Base-by-base conservation (phyloP, 495 filamentous ascomycete genomes). In the Penicillium dipodomyicola region DNA sequence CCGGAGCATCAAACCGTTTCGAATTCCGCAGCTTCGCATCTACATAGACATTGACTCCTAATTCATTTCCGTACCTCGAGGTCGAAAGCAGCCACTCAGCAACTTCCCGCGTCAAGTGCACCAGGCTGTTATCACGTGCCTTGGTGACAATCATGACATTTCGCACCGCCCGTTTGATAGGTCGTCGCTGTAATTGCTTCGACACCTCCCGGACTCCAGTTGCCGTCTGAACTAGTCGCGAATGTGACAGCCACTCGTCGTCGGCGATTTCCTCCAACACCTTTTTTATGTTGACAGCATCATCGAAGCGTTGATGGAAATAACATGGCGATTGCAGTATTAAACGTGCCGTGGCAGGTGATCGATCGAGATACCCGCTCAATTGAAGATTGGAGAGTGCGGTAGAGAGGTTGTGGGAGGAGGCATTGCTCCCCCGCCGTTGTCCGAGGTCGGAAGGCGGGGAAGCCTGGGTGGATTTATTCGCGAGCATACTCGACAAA, bases 91-190 rank as follows among this genome's bases (percentile, higher is more conserved):
- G 77, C 90, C 92, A 98, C 62, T 87, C 82, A 15, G 92, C 76
- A 48, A 98, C 76, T 63, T 96, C 88, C 44, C 91, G 84, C 1
- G 94, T 98, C 64, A 96, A 76, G 57, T 83, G 78, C 12, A 97
- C 90, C 37, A 98, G 77, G 41, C 86, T 82, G 63, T 96, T 96
- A 69, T 98, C 95, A 44, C 90, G 82, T 23, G 95, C 92, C 72
- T 97, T 98, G 55, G 95, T 98, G 29, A 98, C 84, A 61, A 98
- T 92, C 91, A 98, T 96, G 55, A 98, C 83, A 69, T 87, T 96
- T 56, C 82, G 82, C 33, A 97, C 92, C 1, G 89, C 91, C 48
- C 90, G 84, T 68, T 87, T 91, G 72, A 97, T 90, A 14, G 92
- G 91, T 29, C 89, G 80, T 41, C 93, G 84, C 71, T 94, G 91